Base-by-base conservation (phyloP, 805 yeast genomes). In the Candida vaughaniae region DNA sequence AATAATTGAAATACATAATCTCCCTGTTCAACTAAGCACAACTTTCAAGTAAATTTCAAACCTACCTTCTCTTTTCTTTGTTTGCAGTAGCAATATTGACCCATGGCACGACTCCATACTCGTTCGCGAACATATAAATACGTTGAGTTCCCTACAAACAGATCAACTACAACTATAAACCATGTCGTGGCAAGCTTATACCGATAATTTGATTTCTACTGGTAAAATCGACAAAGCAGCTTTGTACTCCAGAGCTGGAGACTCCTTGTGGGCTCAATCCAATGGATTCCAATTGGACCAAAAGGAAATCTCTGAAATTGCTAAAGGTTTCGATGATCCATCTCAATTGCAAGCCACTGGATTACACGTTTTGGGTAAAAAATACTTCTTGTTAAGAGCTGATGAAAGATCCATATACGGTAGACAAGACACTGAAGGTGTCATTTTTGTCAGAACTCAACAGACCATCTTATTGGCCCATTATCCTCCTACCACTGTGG, bases 371-470 rank as follows among this genome's bases (percentile, higher is more conserved):
- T 84, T 81, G 56, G 87, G 89, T 37, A 81, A 80, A 55, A 93
- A 93, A 65, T 90, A 90, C 71, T 86, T 91, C 62, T 69, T 88
- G 48, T 75, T 93, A 52, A 81, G 80, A 53, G 95, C 96, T 10
- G 97, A 91, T 56, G 91, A 82, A 34, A 80, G 97, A 66, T 84
- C 95, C 42, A 85, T 93, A 52, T 91, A 93, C 61, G 98, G 96
- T 48, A 91, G 91, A 64, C 73, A 74, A 53, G 95, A 85, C 34
- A 89, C 83, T 43, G 85, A 83, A 52, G 99, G 99, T 52, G 74
- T 91, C 38, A 67, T 93, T 47, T 83, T 87, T 48, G 97, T 91
- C 31, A 85, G 95, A 74, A 89, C 98, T 38, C 86, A 80, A 58
- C 98, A 91, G 66, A 89, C 97, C 20, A 80, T 93, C 39, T 66